Conservation (phyloP, 371 early-diverging fungal genomes). For the Nematocida parisii region DNA sequence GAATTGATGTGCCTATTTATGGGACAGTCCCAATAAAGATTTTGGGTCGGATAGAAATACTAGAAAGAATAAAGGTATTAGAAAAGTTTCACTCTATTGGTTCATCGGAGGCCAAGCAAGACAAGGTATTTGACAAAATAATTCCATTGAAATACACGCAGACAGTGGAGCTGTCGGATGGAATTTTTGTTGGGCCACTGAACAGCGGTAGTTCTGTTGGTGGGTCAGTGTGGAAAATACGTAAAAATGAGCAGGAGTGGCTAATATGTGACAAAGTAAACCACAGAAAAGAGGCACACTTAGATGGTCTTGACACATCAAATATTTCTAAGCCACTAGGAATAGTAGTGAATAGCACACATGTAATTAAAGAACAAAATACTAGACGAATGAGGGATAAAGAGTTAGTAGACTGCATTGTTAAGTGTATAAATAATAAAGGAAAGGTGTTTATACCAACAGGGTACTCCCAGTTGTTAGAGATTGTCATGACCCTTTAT, state of each 20-base stretch:
- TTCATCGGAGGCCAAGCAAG: conserved; percentile 75
- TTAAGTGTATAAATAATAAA: conserved; percentile 73
- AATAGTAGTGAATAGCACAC: conserved; percentile 76
- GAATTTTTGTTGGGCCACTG: conserved; percentile 82
- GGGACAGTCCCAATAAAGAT: conserved; percentile 85
- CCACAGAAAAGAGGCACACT: conserved; percentile 79
- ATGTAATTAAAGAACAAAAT: conserved; percentile 71
- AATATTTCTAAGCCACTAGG: conserved; percentile 77
- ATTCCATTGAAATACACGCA: conserved; percentile 82
- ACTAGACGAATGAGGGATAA: conserved; percentile 60
- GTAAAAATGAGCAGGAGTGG: conserved; percentile 83
- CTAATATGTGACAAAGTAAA: conserved; percentile 90
- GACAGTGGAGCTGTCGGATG: conserved; percentile 77
- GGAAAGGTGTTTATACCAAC: conserved; percentile 84
- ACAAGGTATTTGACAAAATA: conserved; percentile 78
- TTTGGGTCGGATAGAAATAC: conserved; percentile 78
- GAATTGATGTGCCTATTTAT: conserved; percentile 80
- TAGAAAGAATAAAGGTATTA: conserved; percentile 75
- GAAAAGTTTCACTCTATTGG: conserved; percentile 72
- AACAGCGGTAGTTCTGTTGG: conserved; percentile 91
- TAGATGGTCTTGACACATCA: conserved; percentile 74
- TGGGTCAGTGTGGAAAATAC: conserved; percentile 90
- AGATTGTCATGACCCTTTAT: conserved; percentile 81
- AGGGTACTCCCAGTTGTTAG: conserved; percentile 81
- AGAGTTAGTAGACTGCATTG: conserved; percentile 68